Conservation (phyloP, 2,329 filamentous ascomycete species). For the Alternaria sp. region DNA sequence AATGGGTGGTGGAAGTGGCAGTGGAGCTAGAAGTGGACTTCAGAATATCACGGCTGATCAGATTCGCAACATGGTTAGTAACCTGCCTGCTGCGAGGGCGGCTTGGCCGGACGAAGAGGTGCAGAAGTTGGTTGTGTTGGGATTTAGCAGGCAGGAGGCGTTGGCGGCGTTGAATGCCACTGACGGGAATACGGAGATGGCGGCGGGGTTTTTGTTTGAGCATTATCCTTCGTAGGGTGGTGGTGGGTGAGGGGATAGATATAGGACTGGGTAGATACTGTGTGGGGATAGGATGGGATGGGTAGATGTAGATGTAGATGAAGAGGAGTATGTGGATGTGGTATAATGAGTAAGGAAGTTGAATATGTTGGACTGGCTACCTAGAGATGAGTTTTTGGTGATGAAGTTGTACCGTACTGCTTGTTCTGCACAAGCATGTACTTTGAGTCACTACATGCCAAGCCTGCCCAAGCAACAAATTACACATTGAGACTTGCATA, state of each 20-base stretch:
- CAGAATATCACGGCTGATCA: constrained; percentile 39
- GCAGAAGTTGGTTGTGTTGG: constrained; percentile 52
- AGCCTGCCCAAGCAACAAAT: too few relatives aligned
- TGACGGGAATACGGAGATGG: constrained; percentile 57
- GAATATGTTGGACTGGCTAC: background rate
- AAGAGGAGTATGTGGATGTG: background rate
- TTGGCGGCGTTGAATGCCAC: constrained; percentile 56
- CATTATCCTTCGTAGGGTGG: constrained; percentile 31
- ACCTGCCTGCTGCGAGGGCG: constrained; percentile 37
- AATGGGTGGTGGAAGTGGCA: background rate
- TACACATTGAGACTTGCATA: too few relatives aligned
- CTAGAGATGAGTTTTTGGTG: too few relatives aligned
- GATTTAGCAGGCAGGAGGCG: constrained; percentile 55
- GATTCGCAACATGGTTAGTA: constrained; percentile 40
- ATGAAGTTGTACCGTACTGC: too few relatives aligned
- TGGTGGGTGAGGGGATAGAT: background rate
- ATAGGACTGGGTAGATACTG: too few relatives aligned
- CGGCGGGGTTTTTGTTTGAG: constrained; percentile 56
- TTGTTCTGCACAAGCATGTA: too few relatives aligned
- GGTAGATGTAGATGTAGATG: too few relatives aligned
- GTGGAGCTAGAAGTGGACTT: constrained; percentile 12
- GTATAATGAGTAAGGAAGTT: background rate
- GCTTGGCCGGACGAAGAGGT: constrained; percentile 53
- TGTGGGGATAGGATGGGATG: too few relatives aligned
- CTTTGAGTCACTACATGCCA: too few relatives aligned